Conservation (phyloP, 148 eudicot species). For the Bassia scoparia region DNA sequence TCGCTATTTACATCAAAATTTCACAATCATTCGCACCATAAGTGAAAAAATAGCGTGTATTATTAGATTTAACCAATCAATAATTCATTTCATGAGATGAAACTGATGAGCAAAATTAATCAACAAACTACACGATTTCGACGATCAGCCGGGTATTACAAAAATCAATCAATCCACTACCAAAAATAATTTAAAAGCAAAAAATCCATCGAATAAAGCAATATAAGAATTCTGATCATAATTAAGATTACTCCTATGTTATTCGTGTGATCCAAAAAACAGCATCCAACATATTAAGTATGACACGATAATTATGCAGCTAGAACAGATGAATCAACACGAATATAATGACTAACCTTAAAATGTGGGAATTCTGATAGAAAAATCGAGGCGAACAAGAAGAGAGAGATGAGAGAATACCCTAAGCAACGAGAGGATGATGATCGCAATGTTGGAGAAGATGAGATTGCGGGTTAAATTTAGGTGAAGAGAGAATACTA, state of each 20-base stretch:
- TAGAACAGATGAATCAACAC: no score
- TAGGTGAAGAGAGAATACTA: background rate
- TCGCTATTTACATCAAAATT: no score
- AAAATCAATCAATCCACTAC: background rate
- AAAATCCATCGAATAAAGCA: background rate
- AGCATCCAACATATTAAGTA: background rate
- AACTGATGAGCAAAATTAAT: background rate
- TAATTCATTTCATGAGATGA: background rate
- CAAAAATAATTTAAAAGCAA: no score
- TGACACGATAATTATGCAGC: background rate
- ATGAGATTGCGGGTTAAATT: background rate
- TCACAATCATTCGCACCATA: background rate
- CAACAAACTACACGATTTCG: background rate
- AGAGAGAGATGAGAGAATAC: background rate
- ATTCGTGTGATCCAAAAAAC: background rate
- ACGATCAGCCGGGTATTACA: background rate
- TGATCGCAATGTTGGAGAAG: background rate
- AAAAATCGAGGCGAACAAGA: background rate
- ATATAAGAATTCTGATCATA: background rate
- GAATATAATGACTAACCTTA: background rate
- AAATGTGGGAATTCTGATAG: background rate
- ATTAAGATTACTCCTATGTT: background rate
- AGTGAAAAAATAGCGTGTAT: background rate
- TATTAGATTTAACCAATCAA: background rate
- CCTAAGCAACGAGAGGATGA: constrained; percentile 11